Evolutionary conservation across 306 rosid species (phyloP).

Genomic region (Glycyrrhiza uralensis): DNA sequence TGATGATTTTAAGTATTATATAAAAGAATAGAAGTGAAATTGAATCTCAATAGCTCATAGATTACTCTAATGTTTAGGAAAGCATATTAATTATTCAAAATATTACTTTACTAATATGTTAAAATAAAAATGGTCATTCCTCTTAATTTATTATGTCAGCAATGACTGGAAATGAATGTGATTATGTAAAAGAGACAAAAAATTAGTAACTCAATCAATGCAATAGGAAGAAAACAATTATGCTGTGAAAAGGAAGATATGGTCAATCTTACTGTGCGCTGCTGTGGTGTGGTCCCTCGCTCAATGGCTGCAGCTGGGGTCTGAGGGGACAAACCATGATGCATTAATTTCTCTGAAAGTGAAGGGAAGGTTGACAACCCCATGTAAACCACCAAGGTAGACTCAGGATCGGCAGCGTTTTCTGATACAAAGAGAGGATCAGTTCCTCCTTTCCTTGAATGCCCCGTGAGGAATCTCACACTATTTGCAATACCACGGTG

Average conservation of each 20-base stretch:
- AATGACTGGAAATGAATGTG: background rate
- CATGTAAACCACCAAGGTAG: constrained; percentile 93
- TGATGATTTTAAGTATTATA: background rate
- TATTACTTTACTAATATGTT: background rate
- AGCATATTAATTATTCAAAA: background rate
- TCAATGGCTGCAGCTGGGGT: constrained; percentile 95
- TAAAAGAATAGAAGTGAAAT: background rate
- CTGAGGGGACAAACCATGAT: constrained; percentile 66
- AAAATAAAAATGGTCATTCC: background rate
- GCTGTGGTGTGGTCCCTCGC: constrained; percentile 89
- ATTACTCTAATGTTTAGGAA: background rate
- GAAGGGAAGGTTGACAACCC: constrained; percentile 93
- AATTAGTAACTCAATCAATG: background rate
- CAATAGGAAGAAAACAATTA: background rate
- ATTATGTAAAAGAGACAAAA: background rate
- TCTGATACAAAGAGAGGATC: constrained; percentile 90
- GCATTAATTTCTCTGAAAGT: constrained; percentile 75
- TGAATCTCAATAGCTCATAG: background rate
- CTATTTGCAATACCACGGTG: constrained; percentile 84
- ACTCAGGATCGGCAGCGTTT: constrained; percentile 85
- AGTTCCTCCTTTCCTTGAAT: constrained; percentile 86
- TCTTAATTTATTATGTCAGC: background rate
- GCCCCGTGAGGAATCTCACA: constrained; percentile 89
- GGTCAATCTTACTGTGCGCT: constrained; percentile 59
- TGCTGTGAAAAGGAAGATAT: background rate